These are phyloP conservation scores for Verticillium nonalfalfae DNA, from an alignment of 2,329 filamentous ascomycete species.

Conservation along the genomic window DNA sequence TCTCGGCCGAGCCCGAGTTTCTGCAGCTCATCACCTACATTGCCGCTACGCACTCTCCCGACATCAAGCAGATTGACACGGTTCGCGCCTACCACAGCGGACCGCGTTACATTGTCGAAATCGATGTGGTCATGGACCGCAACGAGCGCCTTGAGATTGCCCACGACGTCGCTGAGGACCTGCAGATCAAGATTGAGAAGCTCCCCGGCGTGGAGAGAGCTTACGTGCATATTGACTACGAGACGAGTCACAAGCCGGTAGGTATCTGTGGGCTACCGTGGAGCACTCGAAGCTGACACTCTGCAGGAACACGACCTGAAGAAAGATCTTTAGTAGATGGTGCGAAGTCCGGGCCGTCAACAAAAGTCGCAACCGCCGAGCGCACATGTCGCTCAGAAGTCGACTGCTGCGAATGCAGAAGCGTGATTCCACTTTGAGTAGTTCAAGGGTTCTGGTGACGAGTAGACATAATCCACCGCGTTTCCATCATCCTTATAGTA, in stretches of 20 bases:
- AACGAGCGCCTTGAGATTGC: constrained; percentile 66
- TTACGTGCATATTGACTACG: constrained; percentile 96
- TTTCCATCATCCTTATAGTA: background rate
- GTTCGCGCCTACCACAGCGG: constrained; percentile 91
- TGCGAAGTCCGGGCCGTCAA: background rate
- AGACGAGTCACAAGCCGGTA: constrained; percentile 86
- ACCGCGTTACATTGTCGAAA: constrained; percentile 84
- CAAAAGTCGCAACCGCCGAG: too few species aligned
- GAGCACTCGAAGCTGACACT: background rate
- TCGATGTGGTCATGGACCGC: constrained; percentile 90
- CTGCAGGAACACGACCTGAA: constrained; percentile 52
- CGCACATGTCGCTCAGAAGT: too few species aligned
- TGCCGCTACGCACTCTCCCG: constrained; percentile 75
- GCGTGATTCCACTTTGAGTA: too few species aligned
- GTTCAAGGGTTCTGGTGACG: background rate
- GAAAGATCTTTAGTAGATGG: constrained; percentile 45
- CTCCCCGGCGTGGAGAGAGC: constrained; percentile 87
- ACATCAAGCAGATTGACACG: constrained; percentile 84
- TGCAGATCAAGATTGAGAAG: constrained; percentile 91
- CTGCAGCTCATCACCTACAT: constrained; percentile 96
- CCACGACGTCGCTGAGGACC: constrained; percentile 87
- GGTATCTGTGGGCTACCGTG: background rate
- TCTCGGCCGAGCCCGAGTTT: constrained; percentile 76
- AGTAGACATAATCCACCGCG: background rate
- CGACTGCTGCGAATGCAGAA: too few species aligned